Evolutionary conservation across 331 rosid species (phyloP).

Genomic region (Arachis monticola): DNA sequence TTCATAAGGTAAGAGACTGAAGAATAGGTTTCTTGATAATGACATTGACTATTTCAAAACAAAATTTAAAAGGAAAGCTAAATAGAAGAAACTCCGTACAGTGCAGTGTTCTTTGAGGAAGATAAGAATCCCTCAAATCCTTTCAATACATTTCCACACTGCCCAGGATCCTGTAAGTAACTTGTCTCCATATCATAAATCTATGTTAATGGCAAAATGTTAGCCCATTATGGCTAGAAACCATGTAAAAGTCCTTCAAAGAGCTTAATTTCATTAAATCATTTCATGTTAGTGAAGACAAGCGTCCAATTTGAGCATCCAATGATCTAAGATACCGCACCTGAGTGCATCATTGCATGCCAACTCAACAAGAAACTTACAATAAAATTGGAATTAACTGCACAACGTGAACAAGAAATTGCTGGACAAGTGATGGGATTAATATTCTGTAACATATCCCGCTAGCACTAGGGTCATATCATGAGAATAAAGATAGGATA

Average conservation of each 20-base stretch:
- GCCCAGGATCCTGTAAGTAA: slow-evolving; percentile 96
- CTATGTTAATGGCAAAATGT: slow-evolving; percentile 46
- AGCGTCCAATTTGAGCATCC: background rate
- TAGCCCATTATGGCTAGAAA: slow-evolving; percentile 6
- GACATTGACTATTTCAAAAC: slow-evolving; percentile 8
- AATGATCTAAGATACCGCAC: background rate
- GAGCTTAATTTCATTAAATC: no score
- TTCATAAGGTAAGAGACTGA: slow-evolving; percentile 11
- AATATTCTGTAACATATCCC: background rate
- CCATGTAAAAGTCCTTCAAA: background rate
- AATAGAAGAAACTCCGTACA: slow-evolving; percentile 61
- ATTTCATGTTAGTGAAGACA: no score
- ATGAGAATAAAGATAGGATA: background rate
- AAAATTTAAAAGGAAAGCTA: background rate
- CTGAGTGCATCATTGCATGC: slow-evolving; percentile 15
- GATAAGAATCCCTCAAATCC: slow-evolving; percentile 97
- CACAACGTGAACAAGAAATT: background rate
- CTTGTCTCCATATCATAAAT: slow-evolving; percentile 98
- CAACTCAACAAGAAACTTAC: slow-evolving; percentile 35
- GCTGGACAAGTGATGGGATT: slow-evolving; percentile 3
- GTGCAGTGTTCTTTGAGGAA: slow-evolving; percentile 89
- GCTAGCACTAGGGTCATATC: background rate
- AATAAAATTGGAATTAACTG: slow-evolving; percentile 6
- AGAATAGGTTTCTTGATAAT: slow-evolving; percentile 7
- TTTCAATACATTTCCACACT: slow-evolving; percentile 96